These are phyloP conservation scores for Phytophthora rubi DNA, from an alignment of 352 stramenopile genomes.

Conservation along the genomic window DNA sequence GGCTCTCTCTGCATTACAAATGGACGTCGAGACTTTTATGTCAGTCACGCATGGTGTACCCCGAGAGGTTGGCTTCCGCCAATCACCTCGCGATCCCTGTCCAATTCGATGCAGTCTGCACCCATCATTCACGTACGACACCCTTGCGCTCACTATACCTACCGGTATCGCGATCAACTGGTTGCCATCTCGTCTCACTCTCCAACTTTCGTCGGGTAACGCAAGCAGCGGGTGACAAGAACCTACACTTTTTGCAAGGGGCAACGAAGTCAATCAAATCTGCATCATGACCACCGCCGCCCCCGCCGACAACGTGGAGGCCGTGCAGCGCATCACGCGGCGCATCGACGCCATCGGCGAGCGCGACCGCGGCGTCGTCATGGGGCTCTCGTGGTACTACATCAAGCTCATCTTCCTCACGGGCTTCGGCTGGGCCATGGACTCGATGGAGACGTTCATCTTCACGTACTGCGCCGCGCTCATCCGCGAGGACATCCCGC, in stretches of 20 bases:
- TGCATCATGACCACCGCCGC: conserved; percentile 2
- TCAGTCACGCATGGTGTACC: no score
- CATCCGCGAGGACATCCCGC: conserved; percentile 54
- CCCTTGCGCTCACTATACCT: no score
- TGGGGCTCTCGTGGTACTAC: conserved; percentile 77
- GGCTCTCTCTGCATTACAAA: no score
- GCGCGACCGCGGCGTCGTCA: conserved; percentile 47
- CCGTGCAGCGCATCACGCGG: conserved; percentile 66
- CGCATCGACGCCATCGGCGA: conserved; percentile 74
- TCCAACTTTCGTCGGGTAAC: conserved; percentile 28
- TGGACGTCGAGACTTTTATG: no score
- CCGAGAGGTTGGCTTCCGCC: not conserved
- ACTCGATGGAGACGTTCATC: conserved; percentile 79
- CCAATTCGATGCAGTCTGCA: not conserved
- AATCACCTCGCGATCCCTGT: not conserved
- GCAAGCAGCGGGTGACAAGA: conserved; percentile 26
- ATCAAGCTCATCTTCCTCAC: conserved; percentile 70
- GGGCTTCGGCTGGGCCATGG: conserved; percentile 75
- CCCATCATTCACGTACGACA: not conserved
- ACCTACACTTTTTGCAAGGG: conserved; percentile 20
- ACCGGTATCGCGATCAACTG: no score
- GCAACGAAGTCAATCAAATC: not conserved
- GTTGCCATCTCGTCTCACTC: conserved; percentile 6
- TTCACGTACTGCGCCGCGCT: conserved; percentile 61
- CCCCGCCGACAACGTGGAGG: conserved; percentile 46